Conservation (phyloP, 2,329 filamentous ascomycete species). For the Aureobasidium uvarum region DNA sequence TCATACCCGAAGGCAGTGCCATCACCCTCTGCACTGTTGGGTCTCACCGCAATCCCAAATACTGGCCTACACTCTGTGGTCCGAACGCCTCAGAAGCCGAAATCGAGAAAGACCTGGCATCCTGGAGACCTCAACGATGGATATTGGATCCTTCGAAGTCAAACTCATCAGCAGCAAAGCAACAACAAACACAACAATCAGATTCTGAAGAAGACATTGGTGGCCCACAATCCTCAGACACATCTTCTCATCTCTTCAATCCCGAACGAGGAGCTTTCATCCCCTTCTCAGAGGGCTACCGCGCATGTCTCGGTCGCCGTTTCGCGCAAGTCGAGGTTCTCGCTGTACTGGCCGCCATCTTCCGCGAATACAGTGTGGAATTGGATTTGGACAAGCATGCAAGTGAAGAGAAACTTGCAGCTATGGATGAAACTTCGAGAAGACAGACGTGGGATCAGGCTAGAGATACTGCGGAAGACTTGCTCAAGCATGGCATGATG, state of each 20-base stretch:
- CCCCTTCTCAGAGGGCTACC: conserved; percentile 57
- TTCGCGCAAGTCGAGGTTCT: conserved; percentile 59
- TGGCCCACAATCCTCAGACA: conserved; percentile 58
- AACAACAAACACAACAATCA: conserved; percentile 38
- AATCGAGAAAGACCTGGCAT: conserved; percentile 57
- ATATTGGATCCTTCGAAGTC: conserved; percentile 44
- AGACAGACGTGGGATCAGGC: conserved; percentile 61
- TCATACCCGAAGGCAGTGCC: conserved; percentile 56
- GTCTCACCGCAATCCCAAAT: conserved; percentile 66
- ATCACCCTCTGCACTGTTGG: conserved; percentile 58
- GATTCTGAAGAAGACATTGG: conserved; percentile 55
- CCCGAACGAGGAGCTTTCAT: conserved; percentile 55
- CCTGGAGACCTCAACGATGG: conserved; percentile 74
- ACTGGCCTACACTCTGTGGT: conserved; percentile 58
- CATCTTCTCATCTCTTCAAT: conserved; percentile 60
- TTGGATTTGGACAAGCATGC: conserved; percentile 57
- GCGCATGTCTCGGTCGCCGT: conserved; percentile 55
- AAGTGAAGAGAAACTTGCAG: conserved; percentile 51
- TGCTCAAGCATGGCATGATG: conserved; percentile 55
- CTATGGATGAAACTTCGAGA: conserved; percentile 55
- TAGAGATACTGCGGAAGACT: conserved; percentile 53
- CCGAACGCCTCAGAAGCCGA: conserved; percentile 32
- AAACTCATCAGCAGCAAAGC: conserved; percentile 37
- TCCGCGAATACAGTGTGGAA: conserved; percentile 63
- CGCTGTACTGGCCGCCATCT: conserved; percentile 53